phyloP scores from a whole-genome alignment of 2,329 filamentous ascomycete species.

The Xylaria sp. region DNA sequence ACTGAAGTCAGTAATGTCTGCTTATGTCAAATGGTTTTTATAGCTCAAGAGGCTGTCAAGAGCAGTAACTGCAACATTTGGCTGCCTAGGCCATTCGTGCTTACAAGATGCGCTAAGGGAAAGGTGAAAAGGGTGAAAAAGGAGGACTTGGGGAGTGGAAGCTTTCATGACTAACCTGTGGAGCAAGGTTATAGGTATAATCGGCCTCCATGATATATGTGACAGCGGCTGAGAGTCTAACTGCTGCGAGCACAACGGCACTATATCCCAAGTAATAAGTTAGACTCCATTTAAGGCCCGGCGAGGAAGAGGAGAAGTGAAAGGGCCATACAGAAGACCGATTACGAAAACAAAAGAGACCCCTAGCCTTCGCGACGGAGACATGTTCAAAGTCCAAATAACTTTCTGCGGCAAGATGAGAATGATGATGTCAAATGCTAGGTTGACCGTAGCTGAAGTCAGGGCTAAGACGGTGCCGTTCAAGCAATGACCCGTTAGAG shows the following conservation, averaged over 20 bases:
- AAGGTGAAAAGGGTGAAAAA: neutral
- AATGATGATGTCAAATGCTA: slow-evolving; percentile 17
- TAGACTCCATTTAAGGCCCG: slow-evolving; percentile 12
- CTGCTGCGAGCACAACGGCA: slow-evolving; percentile 16
- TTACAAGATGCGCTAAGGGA: neutral
- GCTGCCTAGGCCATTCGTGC: neutral
- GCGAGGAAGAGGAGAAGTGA: neutral
- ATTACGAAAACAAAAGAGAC: slow-evolving; percentile 49
- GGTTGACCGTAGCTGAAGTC: slow-evolving; percentile 20
- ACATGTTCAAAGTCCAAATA: slow-evolving; percentile 43
- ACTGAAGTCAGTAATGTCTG: neutral
- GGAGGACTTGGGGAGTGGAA: too few relatives aligned
- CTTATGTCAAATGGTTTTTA: neutral
- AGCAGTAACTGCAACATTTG: neutral
- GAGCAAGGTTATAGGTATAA: slow-evolving; percentile 24
- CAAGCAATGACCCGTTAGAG: slow-evolving; percentile 20
- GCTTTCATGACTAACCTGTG: neutral
- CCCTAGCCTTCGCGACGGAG: slow-evolving; percentile 46
- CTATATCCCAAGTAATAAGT: slow-evolving; percentile 22
- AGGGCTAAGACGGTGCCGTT: slow-evolving; percentile 16
- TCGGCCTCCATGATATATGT: slow-evolving; percentile 22
- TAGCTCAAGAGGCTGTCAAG: neutral
- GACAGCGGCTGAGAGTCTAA: slow-evolving; percentile 22
- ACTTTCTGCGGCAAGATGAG: slow-evolving; percentile 16
- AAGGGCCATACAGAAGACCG: slow-evolving; percentile 44